Base-by-base conservation (phyloP, 306 rosid genomes). In the Purshia tridentata region DNA sequence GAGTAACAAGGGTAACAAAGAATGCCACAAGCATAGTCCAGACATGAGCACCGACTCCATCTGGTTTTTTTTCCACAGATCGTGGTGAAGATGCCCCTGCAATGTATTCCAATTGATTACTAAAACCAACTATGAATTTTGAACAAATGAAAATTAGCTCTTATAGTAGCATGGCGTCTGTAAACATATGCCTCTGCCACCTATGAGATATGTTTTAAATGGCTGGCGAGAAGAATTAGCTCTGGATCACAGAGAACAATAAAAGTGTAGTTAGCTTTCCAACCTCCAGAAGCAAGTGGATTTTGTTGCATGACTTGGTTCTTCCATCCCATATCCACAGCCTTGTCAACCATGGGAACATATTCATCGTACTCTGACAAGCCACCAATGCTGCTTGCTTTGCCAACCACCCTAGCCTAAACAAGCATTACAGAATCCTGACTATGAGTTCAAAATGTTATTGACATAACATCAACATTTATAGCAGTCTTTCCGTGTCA, bases 301-400 rank as follows among this genome's bases (percentile, higher is more conserved):
- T 72, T 74, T 56, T 57, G 85, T 67, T 72, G 78, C 15, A 73
- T 51, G 6, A 22, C 61, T 72, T 75, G 85, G 74, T 81, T 84
- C 77, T 80, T 81, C 86, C 89, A 88, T 55, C 69, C 84, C 47
- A 82, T 73, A 72, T 88, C 98, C 8, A 90, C 96, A 67, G 88
- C 89, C 86, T 91, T 91, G 86, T 91, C 97, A 77, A 91, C 86
- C 87, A 91, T 86, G 72, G 97, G 97, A 76, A 91, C 86, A 56
- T 76, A 77, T 76, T 89, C 96, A 74, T 89, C 96, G 52, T 84
- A 83, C 77, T 86, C 97, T 0, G 83, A 71, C 60, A 89, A 67
- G 18, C 82, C 79, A 13, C 74, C 63, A 14, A 76, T 48, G 72
- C 18, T 74, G 57, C 72, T 69, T 53, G 76, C 78, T 80, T 75